phyloP scores from a whole-genome alignment of 805 yeast species.

The Saturnispora mendoncae region DNA sequence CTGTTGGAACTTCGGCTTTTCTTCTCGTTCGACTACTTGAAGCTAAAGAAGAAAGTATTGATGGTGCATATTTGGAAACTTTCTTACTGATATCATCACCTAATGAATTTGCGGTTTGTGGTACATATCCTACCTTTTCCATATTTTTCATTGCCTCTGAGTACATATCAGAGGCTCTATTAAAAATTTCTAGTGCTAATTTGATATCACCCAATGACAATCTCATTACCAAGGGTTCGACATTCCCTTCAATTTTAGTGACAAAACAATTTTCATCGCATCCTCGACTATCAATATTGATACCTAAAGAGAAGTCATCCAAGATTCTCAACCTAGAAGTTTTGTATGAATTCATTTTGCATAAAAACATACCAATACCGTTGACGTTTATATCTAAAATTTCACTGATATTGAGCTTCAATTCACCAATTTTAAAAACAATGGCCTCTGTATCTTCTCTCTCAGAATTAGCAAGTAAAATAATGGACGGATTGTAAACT shows the following conservation, averaged over 20 bases:
- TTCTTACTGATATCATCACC: constrained; percentile 57
- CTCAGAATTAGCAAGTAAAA: constrained; percentile 73
- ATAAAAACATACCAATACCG: constrained; percentile 79
- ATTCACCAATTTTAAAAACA: constrained; percentile 79
- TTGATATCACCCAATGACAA: constrained; percentile 81
- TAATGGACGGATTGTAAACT: constrained; percentile 66
- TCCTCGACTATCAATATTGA: constrained; percentile 63
- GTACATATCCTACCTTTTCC: constrained; percentile 12
- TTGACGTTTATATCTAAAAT: constrained; percentile 58
- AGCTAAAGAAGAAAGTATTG: constrained; percentile 46
- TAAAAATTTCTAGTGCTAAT: constrained; percentile 65
- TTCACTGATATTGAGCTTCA: constrained; percentile 59
- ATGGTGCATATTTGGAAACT: constrained; percentile 60
- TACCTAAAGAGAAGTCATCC: constrained; percentile 80
- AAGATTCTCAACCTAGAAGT: constrained; percentile 59
- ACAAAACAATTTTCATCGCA: constrained; percentile 49
- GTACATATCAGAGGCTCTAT: constrained; percentile 56
- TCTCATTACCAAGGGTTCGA: constrained; percentile 75
- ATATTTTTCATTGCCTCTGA: constrained; percentile 16
- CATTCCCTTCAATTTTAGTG: constrained; percentile 56
- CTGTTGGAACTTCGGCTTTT: constrained; percentile 20
- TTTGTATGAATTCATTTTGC: constrained; percentile 63
- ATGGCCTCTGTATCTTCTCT: constrained; percentile 69
- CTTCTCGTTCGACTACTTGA: constrained; percentile 23
- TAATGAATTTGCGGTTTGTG: constrained; percentile 29